Conservation (phyloP, 495 filamentous ascomycete species). For the Baudoinia panamericana region DNA sequence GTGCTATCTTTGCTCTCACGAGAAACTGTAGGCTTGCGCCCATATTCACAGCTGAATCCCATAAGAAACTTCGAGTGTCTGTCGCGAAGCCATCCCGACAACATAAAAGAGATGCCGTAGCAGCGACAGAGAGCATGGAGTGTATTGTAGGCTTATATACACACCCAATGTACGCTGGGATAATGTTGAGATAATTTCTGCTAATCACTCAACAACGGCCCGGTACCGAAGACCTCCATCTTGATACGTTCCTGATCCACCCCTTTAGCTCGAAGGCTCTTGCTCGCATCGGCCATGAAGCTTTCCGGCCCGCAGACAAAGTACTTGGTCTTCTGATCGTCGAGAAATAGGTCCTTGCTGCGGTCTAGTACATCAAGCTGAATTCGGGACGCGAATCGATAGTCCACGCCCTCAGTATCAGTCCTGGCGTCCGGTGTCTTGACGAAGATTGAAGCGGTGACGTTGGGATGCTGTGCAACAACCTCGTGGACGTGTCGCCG, state of each 20-base stretch:
- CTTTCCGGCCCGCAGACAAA: conserved; percentile 53
- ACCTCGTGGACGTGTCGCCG: conserved; percentile 37
- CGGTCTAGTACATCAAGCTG: conserved; percentile 40
- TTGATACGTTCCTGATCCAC: conserved; percentile 43
- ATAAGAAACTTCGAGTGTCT: too few species aligned
- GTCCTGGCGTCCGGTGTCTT: conserved; percentile 25
- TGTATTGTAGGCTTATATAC: too few species aligned
- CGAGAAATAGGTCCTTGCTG: conserved; percentile 40
- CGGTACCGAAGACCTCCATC: conserved; percentile 57
- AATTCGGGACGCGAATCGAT: conserved; percentile 42
- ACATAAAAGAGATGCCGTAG: too few species aligned
- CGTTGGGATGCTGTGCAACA: conserved; percentile 30
- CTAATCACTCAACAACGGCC: too few species aligned
- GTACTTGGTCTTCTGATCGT: conserved; percentile 44
- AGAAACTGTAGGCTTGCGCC: too few species aligned
- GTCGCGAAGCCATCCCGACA: too few species aligned
- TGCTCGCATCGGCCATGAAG: conserved; percentile 50
- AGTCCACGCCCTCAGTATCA: conserved; percentile 43
- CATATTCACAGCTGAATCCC: too few species aligned
- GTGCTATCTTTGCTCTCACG: too few species aligned
- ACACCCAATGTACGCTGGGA: too few species aligned
- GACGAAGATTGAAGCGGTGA: conserved; percentile 33
- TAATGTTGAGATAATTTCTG: too few species aligned
- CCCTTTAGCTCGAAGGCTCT: conserved; percentile 36
- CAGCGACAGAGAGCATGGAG: too few species aligned